phyloP scores from a whole-genome alignment of 352 stramenopile genomes.

The Phytophthora quininea region DNA sequence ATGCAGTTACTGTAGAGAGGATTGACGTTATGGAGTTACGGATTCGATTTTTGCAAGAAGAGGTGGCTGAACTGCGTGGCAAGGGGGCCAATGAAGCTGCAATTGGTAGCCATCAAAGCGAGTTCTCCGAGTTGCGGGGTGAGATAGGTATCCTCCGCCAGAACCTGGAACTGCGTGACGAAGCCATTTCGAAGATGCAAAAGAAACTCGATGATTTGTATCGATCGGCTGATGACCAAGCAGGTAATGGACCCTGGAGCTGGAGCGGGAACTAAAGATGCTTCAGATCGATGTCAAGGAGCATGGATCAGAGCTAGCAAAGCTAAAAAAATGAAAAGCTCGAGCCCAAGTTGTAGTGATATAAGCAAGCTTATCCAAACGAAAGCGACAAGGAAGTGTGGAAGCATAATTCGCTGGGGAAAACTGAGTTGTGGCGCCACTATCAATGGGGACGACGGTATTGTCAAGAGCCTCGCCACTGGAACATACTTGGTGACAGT shows the following conservation, averaged over 20 bases:
- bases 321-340: too few species aligned
- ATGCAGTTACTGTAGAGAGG: constrained; percentile 1
- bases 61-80: background rate
- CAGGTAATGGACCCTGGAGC: background rate
- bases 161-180: background rate
- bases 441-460: background rate
- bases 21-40: constrained; percentile 15
- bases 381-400: background rate
- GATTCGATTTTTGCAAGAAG: constrained; percentile 8
- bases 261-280: background rate
- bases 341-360: too few species aligned
- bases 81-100: background rate
- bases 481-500: background rate
- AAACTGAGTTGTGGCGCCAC: background rate
- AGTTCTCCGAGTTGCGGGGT: background rate
- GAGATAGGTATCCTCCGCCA: background rate
- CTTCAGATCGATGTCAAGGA: background rate
- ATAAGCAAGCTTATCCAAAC: too few species aligned
- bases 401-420: background rate
- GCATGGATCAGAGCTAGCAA: background rate
- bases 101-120: background rate
- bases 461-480: background rate
- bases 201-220: background rate
- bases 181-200: background rate
- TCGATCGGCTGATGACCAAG: background rate